phyloP scores from a whole-genome alignment of 1,284 basidiomycete species.

The Puccinia coronata region DNA sequence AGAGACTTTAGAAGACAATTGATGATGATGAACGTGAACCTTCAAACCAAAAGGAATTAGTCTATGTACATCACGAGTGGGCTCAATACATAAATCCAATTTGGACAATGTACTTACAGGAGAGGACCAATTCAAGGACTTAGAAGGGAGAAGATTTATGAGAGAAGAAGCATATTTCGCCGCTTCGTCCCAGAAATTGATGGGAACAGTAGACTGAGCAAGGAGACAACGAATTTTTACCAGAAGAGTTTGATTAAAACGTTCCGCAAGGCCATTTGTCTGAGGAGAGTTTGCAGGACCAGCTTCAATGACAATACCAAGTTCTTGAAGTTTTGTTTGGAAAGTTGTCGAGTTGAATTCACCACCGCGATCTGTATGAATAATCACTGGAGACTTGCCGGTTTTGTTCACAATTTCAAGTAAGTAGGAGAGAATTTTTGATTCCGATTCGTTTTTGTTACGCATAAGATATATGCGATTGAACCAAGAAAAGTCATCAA shows the following conservation, averaged over 20 bases:
- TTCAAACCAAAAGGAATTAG: slow-evolving; percentile 23
- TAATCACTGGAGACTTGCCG: background rate
- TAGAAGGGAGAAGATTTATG: background rate
- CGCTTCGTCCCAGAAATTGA: slow-evolving; percentile 26
- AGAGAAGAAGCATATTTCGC: background rate
- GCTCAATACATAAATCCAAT: background rate
- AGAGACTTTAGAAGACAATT: background rate
- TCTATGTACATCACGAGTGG: background rate
- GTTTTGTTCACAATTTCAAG: slow-evolving; percentile 7
- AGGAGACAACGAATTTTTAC: background rate
- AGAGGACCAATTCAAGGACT: background rate
- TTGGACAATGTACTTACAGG: background rate
- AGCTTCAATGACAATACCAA: too few relatives aligned
- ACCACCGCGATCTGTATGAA: background rate
- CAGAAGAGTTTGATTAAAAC: slow-evolving; percentile 22
- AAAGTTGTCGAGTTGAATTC: slow-evolving; percentile 7
- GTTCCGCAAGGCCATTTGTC: background rate
- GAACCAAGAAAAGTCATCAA: slow-evolving; percentile 23
- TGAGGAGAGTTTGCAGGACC: slow-evolving; percentile 20
- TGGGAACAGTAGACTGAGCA: background rate
- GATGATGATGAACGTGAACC: slow-evolving; percentile 7
- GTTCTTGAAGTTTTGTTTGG: too few relatives aligned
- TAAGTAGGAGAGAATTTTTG: background rate
- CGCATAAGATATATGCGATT: slow-evolving; percentile 3
- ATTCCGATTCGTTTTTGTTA: background rate